These are phyloP conservation scores for Apophysomyces sp. DNA, from an alignment of 371 early-diverging fungal species.

Conservation along the genomic window DNA sequence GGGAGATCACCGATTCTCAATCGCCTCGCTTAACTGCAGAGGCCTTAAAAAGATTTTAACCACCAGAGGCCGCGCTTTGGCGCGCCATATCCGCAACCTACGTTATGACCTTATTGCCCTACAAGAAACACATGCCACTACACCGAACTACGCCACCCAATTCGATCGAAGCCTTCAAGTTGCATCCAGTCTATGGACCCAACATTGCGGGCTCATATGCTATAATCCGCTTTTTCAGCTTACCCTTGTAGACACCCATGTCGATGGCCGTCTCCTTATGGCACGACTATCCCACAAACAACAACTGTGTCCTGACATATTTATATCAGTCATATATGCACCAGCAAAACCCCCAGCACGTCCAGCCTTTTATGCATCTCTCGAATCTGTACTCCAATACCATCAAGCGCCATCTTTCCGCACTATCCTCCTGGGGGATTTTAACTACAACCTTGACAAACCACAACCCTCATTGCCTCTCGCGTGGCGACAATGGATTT, in stretches of 20 bases:
- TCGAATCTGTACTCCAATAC: background rate
- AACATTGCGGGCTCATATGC: background rate
- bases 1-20: background rate
- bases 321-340: background rate
- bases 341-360: background rate
- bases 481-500: background rate
- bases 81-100: constrained; percentile 4
- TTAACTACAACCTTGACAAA: constrained; percentile 5
- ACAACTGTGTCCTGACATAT: constrained; percentile 1
- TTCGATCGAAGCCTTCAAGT: constrained; percentile 3
- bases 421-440: constrained; percentile 8
- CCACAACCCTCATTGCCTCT: background rate
- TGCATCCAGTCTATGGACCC: background rate
- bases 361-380: background rate
- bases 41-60: constrained; percentile 6
- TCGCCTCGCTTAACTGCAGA: constrained; percentile 17
- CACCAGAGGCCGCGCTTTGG: background rate
- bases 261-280: constrained; percentile 4
- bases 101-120: constrained; percentile 1
- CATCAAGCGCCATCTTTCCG: background rate
- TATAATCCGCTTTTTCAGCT: background rate
- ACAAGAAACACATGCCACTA: constrained; percentile 7
- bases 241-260: background rate
- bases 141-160: background rate
- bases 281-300: background rate